These are phyloP conservation scores for Tetrahymena thermophila DNA, from an alignment of 73 alveolate genomes.

Conservation along the genomic window DNA sequence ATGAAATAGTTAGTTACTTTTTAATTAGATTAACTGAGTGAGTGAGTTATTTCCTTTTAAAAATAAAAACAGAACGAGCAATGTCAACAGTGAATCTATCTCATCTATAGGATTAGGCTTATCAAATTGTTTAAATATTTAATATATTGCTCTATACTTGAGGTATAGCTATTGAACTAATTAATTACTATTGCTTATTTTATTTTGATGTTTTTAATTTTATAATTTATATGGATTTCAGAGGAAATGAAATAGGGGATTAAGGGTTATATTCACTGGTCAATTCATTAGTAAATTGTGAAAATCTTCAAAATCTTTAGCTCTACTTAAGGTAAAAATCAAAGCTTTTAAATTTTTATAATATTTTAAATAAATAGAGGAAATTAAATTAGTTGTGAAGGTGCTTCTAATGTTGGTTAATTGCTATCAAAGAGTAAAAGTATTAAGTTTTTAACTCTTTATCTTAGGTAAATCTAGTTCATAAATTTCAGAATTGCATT, in stretches of 20 bases:
- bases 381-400: not conserved
- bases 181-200: too few relatives aligned
- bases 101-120: not conserved
- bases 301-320: not conserved
- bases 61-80: not conserved
- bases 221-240: too few relatives aligned
- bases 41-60: too few relatives aligned
- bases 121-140: too few relatives aligned
- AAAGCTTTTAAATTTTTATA: too few relatives aligned
- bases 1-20: too few relatives aligned
- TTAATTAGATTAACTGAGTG: too few relatives aligned
- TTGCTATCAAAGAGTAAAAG: not conserved
- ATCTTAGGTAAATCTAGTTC: not conserved
- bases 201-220: too few relatives aligned
- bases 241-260: not conserved
- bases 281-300: too few relatives aligned
- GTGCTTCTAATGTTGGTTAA: not conserved
- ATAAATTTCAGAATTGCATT: too few relatives aligned
- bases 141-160: not conserved
- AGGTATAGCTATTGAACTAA: not conserved
- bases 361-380: not conserved
- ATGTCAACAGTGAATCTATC: too few relatives aligned
- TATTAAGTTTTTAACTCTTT: not conserved
- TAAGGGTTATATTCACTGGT: not conserved
- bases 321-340: not conserved